Conservation (phyloP, 2,329 filamentous ascomycete species). For the Dendryphion nanum region DNA sequence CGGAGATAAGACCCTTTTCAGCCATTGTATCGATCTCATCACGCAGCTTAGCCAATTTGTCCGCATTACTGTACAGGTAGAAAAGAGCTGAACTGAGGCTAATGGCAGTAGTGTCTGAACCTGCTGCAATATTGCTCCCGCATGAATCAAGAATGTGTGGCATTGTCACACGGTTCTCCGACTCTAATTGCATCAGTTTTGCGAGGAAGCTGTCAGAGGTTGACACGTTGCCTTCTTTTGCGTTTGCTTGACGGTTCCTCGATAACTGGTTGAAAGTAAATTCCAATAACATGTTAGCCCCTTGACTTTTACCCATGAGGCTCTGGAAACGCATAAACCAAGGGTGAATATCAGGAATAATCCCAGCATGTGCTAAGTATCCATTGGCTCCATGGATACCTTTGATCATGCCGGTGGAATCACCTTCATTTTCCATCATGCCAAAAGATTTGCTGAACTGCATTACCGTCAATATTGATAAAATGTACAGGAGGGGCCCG, state of each 20-base stretch:
- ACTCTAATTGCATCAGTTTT: neutral
- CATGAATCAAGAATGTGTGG: neutral
- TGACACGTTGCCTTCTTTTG: neutral
- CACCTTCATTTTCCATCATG: neutral
- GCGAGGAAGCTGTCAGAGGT: neutral
- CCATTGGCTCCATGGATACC: neutral
- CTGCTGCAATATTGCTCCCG: slow-evolving; percentile 17
- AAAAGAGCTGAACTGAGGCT: slow-evolving; percentile 35
- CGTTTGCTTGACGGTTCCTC: neutral
- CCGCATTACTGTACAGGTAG: slow-evolving; percentile 34
- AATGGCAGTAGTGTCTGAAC: slow-evolving; percentile 39
- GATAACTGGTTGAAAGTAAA: neutral
- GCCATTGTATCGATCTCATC: neutral
- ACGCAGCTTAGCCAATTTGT: neutral
- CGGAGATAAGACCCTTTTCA: slow-evolving; percentile 1
- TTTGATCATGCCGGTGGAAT: neutral
- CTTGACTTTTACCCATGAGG: neutral
- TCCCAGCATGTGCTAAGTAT: neutral
- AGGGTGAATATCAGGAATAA: neutral
- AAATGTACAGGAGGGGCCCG: no score
- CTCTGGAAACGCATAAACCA: neutral
- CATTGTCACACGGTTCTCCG: neutral
- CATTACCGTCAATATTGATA: no score
- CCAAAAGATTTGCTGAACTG: neutral
- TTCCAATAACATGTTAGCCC: neutral